phyloP scores from a whole-genome alignment of 2,329 filamentous ascomycete genomes.

The Xylaria sp. region DNA sequence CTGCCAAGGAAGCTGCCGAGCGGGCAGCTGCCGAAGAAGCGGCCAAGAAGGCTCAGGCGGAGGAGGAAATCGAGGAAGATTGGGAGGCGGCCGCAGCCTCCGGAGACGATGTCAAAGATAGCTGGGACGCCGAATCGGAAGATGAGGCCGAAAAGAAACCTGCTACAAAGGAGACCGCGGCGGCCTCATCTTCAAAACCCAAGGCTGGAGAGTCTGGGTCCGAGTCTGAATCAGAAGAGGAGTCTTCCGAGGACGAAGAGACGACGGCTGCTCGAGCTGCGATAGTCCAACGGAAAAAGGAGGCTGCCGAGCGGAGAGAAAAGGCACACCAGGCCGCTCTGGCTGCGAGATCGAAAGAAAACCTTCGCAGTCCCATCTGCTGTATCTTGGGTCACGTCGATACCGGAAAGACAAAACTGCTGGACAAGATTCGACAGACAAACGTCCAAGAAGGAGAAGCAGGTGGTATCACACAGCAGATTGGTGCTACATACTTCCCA shows the following conservation, averaged over 20 bases:
- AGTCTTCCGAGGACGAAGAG: conserved; percentile 77
- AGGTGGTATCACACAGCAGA: conserved; percentile 99
- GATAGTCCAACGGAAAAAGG: conserved; percentile 82
- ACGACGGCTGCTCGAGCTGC: conserved; percentile 77
- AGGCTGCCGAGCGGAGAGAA: conserved; percentile 87
- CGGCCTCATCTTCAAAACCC: conserved; percentile 49
- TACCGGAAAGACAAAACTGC: conserved; percentile 99
- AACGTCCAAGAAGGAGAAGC: conserved; percentile 99
- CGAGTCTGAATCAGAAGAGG: conserved; percentile 60
- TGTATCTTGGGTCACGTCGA: conserved; percentile 99
- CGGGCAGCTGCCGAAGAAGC: conserved; percentile 66
- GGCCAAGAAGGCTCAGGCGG: conserved; percentile 64
- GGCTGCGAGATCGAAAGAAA: conserved; percentile 90
- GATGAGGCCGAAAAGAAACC: conserved; percentile 69
- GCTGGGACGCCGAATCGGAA: conserved; percentile 90
- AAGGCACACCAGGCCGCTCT: conserved; percentile 92
- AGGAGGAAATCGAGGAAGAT: conserved; percentile 78
- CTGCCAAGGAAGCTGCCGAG: conserved; percentile 66
- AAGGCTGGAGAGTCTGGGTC: conserved; percentile 58
- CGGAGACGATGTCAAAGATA: conserved; percentile 85
- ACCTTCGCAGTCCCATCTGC: conserved; percentile 97
- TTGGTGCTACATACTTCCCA: conserved; percentile 99
- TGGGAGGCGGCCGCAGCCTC: conserved; percentile 89
- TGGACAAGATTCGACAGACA: conserved; percentile 98
- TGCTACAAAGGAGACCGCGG: conserved; percentile 33